A percentile compares a stretch with the other conserved stretches of the same genome.
These are phyloP conservation scores for Lagerstroemia speciosa DNA, from an alignment of 345 rosid genomes.

Conservation along the genomic window DNA sequence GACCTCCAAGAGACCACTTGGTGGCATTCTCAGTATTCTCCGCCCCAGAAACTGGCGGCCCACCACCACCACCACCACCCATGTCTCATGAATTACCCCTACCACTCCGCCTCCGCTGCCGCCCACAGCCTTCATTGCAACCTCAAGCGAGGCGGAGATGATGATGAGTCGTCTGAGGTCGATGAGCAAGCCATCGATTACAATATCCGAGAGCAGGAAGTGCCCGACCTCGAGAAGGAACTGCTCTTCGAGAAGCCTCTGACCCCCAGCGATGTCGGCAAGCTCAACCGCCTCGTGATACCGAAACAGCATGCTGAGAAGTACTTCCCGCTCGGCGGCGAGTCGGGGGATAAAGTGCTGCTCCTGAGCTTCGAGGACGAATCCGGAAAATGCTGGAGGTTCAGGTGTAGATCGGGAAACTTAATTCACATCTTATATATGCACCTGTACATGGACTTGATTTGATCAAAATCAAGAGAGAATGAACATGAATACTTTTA, in stretches of 20 bases:
- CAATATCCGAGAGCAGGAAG: neutral
- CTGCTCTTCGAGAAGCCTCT: constrained; percentile 33
- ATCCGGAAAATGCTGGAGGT: constrained; percentile 36
- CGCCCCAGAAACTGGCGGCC: neutral
- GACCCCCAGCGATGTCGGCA: constrained; percentile 50
- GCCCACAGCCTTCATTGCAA: constrained; percentile 11
- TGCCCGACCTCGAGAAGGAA: constrained; percentile 5
- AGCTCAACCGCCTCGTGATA: constrained; percentile 43
- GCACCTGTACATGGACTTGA: too few relatives aligned
- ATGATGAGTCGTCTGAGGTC: constrained; percentile 5
- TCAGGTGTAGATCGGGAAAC: neutral
- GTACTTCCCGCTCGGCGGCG: constrained; percentile 29
- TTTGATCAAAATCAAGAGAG: too few relatives aligned
- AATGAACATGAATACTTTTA: too few relatives aligned
- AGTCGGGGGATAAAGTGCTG: constrained; percentile 25
- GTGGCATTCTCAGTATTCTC: neutral
- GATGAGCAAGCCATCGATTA: neutral
- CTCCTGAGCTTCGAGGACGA: constrained; percentile 38
- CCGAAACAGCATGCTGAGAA: constrained; percentile 53
- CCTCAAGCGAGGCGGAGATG: constrained; percentile 14
- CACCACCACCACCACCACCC: constrained; percentile 9
- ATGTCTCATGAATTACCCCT: constrained; percentile 4
- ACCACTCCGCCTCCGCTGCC: constrained; percentile 8
- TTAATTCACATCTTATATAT: too few relatives aligned
- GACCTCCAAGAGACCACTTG: constrained; percentile 4